Evolutionary conservation across 768 basidiomycete genomes (phyloP).

Genomic region (Lactarius hengduanensis): DNA sequence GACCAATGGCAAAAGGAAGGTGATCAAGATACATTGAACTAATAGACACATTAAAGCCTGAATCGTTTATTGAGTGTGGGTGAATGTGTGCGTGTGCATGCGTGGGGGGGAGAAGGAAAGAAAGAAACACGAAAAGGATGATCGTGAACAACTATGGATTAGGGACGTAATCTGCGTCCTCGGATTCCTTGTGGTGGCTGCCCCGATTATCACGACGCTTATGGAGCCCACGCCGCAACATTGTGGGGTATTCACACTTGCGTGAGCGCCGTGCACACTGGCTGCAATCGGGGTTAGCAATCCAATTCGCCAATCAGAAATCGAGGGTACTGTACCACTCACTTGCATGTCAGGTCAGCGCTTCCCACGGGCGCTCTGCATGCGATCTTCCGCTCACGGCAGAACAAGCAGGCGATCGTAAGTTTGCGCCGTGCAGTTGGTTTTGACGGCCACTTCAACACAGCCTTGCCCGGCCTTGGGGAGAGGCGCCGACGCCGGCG

Average conservation of each 20-base stretch:
- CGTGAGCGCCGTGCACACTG: slow-evolving; percentile 23
- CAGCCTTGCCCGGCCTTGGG: slow-evolving; percentile 6
- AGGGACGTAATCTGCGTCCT: slow-evolving; percentile 22
- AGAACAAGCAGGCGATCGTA: slow-evolving; percentile 42
- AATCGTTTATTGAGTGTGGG: background rate
- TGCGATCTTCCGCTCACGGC: slow-evolving; percentile 45
- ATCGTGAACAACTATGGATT: slow-evolving; percentile 10
- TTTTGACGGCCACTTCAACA: slow-evolving; percentile 21
- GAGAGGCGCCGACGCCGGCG: too few species aligned
- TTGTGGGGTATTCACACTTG: slow-evolving; percentile 29
- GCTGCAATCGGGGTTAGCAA: slow-evolving; percentile 5
- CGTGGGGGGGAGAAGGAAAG: background rate
- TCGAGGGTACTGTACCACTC: slow-evolving; percentile 7
- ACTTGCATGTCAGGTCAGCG: slow-evolving; percentile 29
- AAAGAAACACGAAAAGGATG: background rate
- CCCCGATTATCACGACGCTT: slow-evolving; percentile 24
- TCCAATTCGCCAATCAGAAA: slow-evolving; percentile 1
- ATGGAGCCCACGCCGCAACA: slow-evolving; percentile 29
- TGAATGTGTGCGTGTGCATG: background rate
- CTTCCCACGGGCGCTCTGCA: slow-evolving; percentile 33
- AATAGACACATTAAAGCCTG: slow-evolving; percentile 12
- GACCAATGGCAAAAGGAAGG: slow-evolving; percentile 10
- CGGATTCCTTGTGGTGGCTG: background rate
- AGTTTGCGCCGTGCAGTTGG: slow-evolving; percentile 26
- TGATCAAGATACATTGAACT: slow-evolving; percentile 18